A percentile compares a stretch with the other conserved stretches of the same genome.
Evolutionary conservation across 768 basidiomycete species (phyloP).

Genomic region (Sporobolomyces roseus): DNA sequence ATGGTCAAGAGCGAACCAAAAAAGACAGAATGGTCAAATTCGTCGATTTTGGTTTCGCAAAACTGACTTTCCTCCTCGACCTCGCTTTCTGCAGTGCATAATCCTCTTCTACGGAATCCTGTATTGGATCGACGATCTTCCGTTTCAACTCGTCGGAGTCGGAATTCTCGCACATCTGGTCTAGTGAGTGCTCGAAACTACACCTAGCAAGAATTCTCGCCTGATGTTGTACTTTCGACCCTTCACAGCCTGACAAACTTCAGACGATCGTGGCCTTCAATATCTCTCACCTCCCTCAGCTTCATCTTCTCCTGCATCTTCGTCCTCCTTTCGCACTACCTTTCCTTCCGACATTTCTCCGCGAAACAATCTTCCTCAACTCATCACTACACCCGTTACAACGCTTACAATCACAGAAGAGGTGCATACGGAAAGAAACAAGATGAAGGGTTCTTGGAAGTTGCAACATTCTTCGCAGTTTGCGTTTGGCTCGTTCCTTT

Average conservation of each 20-base stretch:
- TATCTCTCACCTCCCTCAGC: slow-evolving; percentile 75
- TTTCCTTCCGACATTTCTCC: slow-evolving; percentile 96
- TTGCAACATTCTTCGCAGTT: slow-evolving; percentile 55
- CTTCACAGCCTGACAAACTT: slow-evolving; percentile 61
- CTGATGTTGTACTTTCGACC: not conserved
- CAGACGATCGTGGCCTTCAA: slow-evolving; percentile 81
- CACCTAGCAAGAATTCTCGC: not conserved
- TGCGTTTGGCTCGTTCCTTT: slow-evolving; percentile 62
- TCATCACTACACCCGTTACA: slow-evolving; percentile 30
- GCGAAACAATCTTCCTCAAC: slow-evolving; percentile 32
- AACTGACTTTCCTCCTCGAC: not conserved
- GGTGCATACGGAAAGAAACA: slow-evolving; percentile 25
- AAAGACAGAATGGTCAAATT: too few relatives aligned
- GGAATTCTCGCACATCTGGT: slow-evolving; percentile 78
- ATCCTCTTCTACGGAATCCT: slow-evolving; percentile 72
- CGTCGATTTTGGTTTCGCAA: not conserved
- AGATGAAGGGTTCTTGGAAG: slow-evolving; percentile 50
- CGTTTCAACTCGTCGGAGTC: slow-evolving; percentile 67
- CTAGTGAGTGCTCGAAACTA: slow-evolving; percentile 64
- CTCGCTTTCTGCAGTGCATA: slow-evolving; percentile 58
- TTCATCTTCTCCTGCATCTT: slow-evolving; percentile 81
- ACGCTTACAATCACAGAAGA: slow-evolving; percentile 23
- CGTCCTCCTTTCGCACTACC: slow-evolving; percentile 84
- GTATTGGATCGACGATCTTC: slow-evolving; percentile 73
- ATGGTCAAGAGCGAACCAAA: too few relatives aligned